Evolutionary conservation across 352 stramenopile species (phyloP).

Genomic region (Globisporangium middletonii): DNA sequence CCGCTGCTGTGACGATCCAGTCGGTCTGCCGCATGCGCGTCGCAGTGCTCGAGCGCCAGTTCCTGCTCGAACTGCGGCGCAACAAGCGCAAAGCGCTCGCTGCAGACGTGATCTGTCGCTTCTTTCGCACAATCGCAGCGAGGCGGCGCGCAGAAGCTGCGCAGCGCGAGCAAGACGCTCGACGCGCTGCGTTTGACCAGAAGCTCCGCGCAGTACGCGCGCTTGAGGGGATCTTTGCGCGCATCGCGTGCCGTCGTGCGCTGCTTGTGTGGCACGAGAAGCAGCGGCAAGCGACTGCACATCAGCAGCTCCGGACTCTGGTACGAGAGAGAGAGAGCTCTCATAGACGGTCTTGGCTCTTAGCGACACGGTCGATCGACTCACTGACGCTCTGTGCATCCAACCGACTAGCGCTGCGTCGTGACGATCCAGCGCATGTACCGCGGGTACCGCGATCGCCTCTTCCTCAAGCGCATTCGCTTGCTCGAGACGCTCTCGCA

Average conservation of each 20-base stretch:
- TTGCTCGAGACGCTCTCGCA: conserved; percentile 29
- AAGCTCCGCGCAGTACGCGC: conserved; percentile 5
- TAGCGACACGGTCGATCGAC: not conserved
- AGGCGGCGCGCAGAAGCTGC: conserved; percentile 2
- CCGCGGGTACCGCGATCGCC: conserved; percentile 37
- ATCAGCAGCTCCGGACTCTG: conserved; percentile 16
- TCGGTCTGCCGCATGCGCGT: conserved; percentile 26
- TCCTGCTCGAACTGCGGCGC: conserved; percentile 19
- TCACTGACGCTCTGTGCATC: not conserved
- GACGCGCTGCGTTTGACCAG: conserved; percentile 1
- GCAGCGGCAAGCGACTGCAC: conserved; percentile 16
- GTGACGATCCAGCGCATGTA: conserved; percentile 47
- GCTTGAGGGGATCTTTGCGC: conserved; percentile 6
- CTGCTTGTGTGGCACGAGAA: conserved; percentile 29
- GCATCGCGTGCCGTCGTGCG: conserved; percentile 14
- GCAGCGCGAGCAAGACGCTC: conserved; percentile 2
- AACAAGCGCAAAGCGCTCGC: conserved; percentile 20
- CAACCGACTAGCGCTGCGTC: conserved; percentile 12
- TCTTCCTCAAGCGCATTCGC: conserved; percentile 35
- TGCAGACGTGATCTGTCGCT: conserved; percentile 18
- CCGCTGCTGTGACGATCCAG: conserved; percentile 47
- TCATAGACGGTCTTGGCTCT: not conserved
- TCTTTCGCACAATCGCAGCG: conserved; percentile 20
- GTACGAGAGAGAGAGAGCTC: no score
- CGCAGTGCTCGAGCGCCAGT: conserved; percentile 16